Conservation (phyloP, 208 protist species). For the Phytomonas serpens region DNA sequence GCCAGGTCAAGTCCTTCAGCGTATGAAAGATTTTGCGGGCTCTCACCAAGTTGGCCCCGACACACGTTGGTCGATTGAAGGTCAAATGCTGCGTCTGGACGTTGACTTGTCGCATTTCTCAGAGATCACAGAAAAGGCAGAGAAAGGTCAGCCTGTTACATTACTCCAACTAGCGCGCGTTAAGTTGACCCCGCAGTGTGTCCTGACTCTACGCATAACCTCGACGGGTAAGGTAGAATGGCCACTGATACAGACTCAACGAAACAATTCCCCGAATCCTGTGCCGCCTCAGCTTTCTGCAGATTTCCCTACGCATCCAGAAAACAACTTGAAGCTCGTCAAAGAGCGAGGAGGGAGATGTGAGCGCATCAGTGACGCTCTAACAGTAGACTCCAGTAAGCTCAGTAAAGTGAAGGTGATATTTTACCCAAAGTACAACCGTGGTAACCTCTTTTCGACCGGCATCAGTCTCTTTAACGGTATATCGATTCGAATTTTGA, state of each 20-base stretch:
- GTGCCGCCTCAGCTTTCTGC: not conserved
- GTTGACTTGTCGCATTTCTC: not conserved
- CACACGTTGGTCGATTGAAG: not conserved
- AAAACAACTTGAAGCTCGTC: not conserved
- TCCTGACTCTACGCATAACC: not conserved
- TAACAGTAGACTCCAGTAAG: not conserved
- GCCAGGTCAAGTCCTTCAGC: not conserved
- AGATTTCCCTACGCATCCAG: not conserved
- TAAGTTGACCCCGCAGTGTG: not conserved
- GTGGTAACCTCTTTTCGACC: not conserved
- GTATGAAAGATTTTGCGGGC: not conserved
- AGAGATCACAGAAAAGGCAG: not conserved
- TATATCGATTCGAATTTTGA: not conserved
- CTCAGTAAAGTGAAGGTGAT: not conserved
- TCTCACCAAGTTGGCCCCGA: not conserved
- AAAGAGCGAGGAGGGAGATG: not conserved
- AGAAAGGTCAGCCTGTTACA: not conserved
- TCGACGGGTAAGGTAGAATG: not conserved
- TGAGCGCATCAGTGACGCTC: not conserved
- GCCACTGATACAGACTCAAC: not conserved
- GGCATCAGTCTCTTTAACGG: not conserved
- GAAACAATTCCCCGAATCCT: not conserved
- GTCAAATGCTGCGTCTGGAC: not conserved
- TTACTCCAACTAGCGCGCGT: not conserved
- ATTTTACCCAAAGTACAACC: not conserved